Evolutionary conservation across 257 asterid genomes (phyloP), one percentile per base, ranked within the genome.

Genomic region (Cynanchum wilfordii): DNA sequence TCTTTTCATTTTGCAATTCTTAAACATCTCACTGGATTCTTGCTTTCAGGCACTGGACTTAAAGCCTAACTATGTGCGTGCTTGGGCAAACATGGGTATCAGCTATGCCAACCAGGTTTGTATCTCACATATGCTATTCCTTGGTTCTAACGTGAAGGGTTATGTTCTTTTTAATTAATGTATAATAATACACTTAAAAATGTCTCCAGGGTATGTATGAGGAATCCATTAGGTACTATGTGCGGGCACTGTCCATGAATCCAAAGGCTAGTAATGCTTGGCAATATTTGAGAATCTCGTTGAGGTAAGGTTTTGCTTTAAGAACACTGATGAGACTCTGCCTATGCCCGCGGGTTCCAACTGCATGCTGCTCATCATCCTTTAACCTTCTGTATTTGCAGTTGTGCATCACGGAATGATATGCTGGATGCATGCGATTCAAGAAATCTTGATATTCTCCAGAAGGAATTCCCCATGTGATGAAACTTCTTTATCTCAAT

Each of bases 51-150:
- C 99, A 59, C 86, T 95, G 58, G 98, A 95, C 89, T 80, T 95
- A 62, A 95, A 95, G 85, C 99, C 97, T 25, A 95, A 92, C 77
- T 95, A 95, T 66, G 99, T 92, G 62, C 98, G 98, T 60, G 99
- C 99, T 44, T 95, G 99, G 99, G 99, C 99, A 54, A 95, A 95
- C 83, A 92, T 95, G 97, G 99, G 99, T 36, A 95, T 95, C 86
- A 92, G 99, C 85, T 95, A 95, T 52, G 99, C 98, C 71, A 95
- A 95, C 84, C 99, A 95, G 98, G 99, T 95, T 85, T 19, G 27
- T 27, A 9, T 64, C 55, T 62, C 45, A n/a, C 55, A 29, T 19
- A 30, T 69, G 63, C 1, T 58, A 70, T 47, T 57, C 24, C 70
- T 58, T 59, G 20, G 59, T 36, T 64, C 47, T 42, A 42, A n/a